These are phyloP conservation scores for Chaetomium tenue DNA, from an alignment of 495 filamentous ascomycete species.

Conservation along the genomic window DNA sequence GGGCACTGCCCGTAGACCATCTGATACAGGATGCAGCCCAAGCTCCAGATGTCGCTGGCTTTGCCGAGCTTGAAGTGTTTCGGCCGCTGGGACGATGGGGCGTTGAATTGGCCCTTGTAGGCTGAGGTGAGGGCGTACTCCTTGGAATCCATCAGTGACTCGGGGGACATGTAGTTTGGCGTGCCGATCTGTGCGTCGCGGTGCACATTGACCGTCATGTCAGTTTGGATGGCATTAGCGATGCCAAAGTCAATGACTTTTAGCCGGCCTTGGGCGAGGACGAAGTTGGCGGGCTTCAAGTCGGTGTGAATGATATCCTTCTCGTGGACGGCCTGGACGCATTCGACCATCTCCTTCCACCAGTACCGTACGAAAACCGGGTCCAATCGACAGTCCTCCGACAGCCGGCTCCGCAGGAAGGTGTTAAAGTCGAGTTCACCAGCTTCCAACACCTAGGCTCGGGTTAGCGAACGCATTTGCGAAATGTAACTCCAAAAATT, in stretches of 20 bases:
- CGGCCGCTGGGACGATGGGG: conserved; percentile 43
- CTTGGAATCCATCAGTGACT: conserved; percentile 87
- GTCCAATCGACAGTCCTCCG: conserved; percentile 75
- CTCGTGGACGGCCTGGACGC: conserved; percentile 82
- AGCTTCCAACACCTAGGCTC: conserved; percentile 81
- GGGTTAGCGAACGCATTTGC: background rate
- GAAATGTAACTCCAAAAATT: background rate
- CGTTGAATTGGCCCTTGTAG: conserved; percentile 49
- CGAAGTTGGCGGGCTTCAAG: conserved; percentile 92
- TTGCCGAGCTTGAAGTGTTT: conserved; percentile 95
- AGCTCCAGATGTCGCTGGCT: conserved; percentile 90
- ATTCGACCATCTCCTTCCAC: conserved; percentile 99
- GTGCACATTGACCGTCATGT: conserved; percentile 96
- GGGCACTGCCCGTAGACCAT: conserved; percentile 93
- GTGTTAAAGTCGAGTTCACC: conserved; percentile 94
- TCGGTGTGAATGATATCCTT: conserved; percentile 94
- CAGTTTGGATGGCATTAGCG: conserved; percentile 88
- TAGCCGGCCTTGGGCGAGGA: conserved; percentile 76
- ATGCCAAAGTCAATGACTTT: conserved; percentile 97
- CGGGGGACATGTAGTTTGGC: conserved; percentile 98
- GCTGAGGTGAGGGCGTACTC: conserved; percentile 44
- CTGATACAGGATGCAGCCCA: conserved; percentile 95
- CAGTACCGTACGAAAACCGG: conserved; percentile 89
- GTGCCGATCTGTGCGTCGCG: conserved; percentile 93
- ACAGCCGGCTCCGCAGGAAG: conserved; percentile 67